phyloP scores from a whole-genome alignment of 805 yeast genomes.

The Metschnikowia rubicola region DNA sequence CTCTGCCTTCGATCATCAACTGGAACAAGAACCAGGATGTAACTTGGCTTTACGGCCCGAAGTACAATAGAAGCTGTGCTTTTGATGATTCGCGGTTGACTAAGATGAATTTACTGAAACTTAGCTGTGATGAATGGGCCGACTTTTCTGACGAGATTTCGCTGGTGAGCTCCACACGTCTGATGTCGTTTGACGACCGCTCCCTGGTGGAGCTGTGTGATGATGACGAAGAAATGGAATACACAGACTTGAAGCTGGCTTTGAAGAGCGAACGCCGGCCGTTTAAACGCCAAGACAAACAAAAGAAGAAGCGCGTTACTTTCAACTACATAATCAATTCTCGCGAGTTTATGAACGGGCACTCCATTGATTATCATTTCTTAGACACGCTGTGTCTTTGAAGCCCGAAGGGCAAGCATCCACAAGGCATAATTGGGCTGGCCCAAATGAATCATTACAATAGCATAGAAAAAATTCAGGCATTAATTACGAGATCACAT shows the following conservation, averaged over 20 bases:
- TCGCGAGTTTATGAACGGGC: conserved; percentile 44
- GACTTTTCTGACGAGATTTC: conserved; percentile 11
- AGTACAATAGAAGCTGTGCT: conserved; percentile 14
- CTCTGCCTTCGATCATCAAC: conserved; percentile 45
- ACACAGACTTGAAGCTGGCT: conserved; percentile 18
- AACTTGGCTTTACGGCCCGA: conserved; percentile 55
- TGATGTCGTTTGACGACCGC: conserved; percentile 12
- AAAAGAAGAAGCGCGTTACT: conserved; percentile 30
- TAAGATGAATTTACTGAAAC: conserved; percentile 3
- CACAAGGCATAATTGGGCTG: not conserved
- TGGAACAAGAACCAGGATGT: conserved; percentile 55
- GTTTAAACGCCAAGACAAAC: conserved; percentile 9
- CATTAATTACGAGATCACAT: too few species aligned
- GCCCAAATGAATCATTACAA: not conserved
- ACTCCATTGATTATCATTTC: conserved; percentile 41
- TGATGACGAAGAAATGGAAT: conserved; percentile 13
- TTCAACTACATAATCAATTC: conserved; percentile 42
- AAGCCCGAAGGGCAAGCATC: not conserved
- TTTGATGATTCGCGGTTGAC: conserved; percentile 7
- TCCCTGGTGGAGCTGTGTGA: conserved; percentile 7
- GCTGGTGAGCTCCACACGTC: conserved; percentile 8
- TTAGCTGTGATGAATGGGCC: not conserved
- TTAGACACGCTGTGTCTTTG: conserved; percentile 35
- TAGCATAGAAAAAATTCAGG: not conserved
- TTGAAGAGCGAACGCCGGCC: conserved; percentile 12